Evolutionary conservation across 2,329 filamentous ascomycete genomes (phyloP).

Genomic region (Myriosclerotinia duriaeana): DNA sequence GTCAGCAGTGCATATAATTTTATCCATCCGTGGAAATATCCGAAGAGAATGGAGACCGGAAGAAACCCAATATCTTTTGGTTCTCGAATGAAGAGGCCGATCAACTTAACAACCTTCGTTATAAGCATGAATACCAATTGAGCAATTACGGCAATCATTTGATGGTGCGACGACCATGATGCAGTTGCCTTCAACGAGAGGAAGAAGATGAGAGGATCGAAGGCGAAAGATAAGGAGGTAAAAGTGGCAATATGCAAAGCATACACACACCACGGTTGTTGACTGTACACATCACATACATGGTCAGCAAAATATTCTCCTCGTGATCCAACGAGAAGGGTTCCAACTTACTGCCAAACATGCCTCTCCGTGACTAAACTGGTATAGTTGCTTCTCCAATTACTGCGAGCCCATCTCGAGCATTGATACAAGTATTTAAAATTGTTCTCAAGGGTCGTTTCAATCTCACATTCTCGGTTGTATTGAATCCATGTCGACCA

Average conservation of each 20-base stretch:
- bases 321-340: conserved; percentile 4
- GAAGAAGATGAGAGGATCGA: conserved; percentile 71
- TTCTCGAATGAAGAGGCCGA: conserved; percentile 82
- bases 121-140: conserved; percentile 77
- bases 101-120: conserved; percentile 87
- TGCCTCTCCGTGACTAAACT: conserved; percentile 81
- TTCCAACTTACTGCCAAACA: conserved; percentile 77
- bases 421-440: conserved; percentile 90
- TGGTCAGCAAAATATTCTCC: conserved; percentile 27
- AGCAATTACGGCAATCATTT: conserved; percentile 56
- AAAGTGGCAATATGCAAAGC: conserved; percentile 90
- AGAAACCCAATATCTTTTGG: conserved; percentile 78
- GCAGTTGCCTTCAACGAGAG: conserved; percentile 68
- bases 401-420: conserved; percentile 91
- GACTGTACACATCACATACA: conserved; percentile 51
- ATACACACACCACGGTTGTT: conserved; percentile 91
- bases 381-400: conserved; percentile 95
- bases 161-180: conserved; percentile 55
- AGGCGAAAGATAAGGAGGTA: conserved; percentile 78
- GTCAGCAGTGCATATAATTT: conserved; percentile 86
- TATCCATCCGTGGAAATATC: conserved; percentile 89
- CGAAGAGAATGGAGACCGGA: conserved; percentile 84
- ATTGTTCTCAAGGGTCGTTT: conserved; percentile 89
- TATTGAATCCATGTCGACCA: conserved; percentile 98
- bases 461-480: conserved; percentile 83